Evolutionary conservation across 306 rosid genomes (phyloP), one percentile per base, ranked within the genome.

Genomic region (Pyrus pyrifolia): DNA sequence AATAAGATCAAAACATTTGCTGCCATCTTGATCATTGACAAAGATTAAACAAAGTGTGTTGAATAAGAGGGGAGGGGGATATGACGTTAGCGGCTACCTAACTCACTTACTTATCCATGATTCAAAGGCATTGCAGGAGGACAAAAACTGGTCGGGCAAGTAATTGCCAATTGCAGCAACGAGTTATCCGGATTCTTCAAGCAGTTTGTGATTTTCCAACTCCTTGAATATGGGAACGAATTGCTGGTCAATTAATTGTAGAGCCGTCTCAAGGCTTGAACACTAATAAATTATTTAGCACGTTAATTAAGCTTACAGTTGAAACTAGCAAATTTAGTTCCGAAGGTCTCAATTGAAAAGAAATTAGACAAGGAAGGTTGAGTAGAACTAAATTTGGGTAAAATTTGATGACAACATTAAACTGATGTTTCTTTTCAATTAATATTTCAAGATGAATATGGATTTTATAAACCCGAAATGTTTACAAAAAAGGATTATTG

Each of bases 71-170:
- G 17, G 12, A 66, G 55, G 22, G 12, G 61, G 29, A 19, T 4
- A 23, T 27, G 67, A 72, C 76, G 79, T 59, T 35, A 42, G 76
- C 30, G 79, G 59, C 51, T 15, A 72, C 86, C 81, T 22, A 64
- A 79, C 42, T 35, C 29, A 14, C 31, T 14, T 30, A 14, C 31
- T 14, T 30, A 17, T 44, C n/a, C 21, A 23, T 15, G 67, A 19
- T 65, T 15, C 19, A 27, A 27, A 29, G 45, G 46, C 4, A 63
- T 18, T 63, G 68, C 68, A 31, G 68, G 22, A 3, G 8, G 21
- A 15, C n/a, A 8, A 63, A 63, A 3, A 31, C 42, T 17, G 65
- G 35, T 25, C 27, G 17, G 27, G 8, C 6, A 6, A 45, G 18
- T 45, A 45, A 13, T 13, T 11, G 11, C 29, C 15, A 60, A 4